phyloP scores from a whole-genome alignment of 805 yeast species.

The Wickerhamomyces rabaulensis region DNA sequence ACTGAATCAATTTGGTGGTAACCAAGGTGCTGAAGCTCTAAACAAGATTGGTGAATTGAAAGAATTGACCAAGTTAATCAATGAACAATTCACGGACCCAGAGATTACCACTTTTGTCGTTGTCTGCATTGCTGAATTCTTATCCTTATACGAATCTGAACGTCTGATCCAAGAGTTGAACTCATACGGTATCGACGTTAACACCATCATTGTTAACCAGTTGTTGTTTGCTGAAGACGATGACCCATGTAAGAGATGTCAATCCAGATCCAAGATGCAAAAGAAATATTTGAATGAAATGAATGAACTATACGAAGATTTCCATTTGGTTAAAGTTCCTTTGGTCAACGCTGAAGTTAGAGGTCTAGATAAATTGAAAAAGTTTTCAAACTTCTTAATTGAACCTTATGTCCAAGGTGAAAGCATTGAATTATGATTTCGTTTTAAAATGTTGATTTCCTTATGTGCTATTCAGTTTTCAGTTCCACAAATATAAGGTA shows the following conservation, averaged over 20 bases:
- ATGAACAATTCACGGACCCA: slow-evolving; percentile 92
- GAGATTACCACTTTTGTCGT: slow-evolving; percentile 93
- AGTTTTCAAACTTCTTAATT: slow-evolving; percentile 76
- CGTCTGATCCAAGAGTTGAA: slow-evolving; percentile 95
- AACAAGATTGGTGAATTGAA: slow-evolving; percentile 77
- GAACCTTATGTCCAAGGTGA: slow-evolving; percentile 66
- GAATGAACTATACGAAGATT: slow-evolving; percentile 94
- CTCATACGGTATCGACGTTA: slow-evolving; percentile 93
- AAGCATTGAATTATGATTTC: slow-evolving; percentile 16
- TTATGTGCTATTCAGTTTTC: not conserved
- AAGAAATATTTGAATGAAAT: slow-evolving; percentile 91
- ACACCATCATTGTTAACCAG: slow-evolving; percentile 94
- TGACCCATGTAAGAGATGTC: slow-evolving; percentile 85
- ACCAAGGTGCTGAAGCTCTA: slow-evolving; percentile 59
- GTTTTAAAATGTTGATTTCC: no score
- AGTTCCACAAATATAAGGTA: no score
- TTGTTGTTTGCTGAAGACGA: slow-evolving; percentile 74
- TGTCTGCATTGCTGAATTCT: slow-evolving; percentile 95
- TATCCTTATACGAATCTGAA: slow-evolving; percentile 95
- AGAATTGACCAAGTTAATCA: slow-evolving; percentile 77
- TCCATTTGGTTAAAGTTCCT: slow-evolving; percentile 94
- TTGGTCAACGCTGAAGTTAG: slow-evolving; percentile 92
- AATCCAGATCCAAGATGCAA: slow-evolving; percentile 93
- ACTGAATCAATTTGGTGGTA: slow-evolving; percentile 73
- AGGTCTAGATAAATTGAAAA: slow-evolving; percentile 79